Evolutionary conservation across 78 protist genomes (phyloP).

Genomic region (Dictyostelium firmibasis): DNA sequence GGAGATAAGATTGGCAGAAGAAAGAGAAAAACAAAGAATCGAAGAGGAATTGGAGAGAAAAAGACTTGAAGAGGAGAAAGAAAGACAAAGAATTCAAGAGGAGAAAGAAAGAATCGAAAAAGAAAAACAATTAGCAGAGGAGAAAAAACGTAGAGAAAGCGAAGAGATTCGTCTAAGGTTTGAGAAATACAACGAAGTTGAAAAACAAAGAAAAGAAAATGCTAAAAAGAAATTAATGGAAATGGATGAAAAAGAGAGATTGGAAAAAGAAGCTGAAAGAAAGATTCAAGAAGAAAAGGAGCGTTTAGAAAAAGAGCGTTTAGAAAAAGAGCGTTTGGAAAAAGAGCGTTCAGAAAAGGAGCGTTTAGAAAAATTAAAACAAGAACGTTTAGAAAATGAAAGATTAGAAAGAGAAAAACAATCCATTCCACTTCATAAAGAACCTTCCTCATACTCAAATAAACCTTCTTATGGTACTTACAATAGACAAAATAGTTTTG

Average conservation of each 20-base stretch:
- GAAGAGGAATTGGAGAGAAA: conserved; percentile 25
- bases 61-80: not conserved
- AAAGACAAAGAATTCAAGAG: not conserved
- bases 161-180: not conserved
- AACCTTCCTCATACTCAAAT: not conserved
- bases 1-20: conserved; percentile 10
- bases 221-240: conserved; percentile 10
- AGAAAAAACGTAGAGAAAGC: not conserved
- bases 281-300: conserved; percentile 3
- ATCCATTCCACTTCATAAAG: not conserved
- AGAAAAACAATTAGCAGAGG: conserved; percentile 2
- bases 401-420: not conserved
- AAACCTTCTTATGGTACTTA: not conserved
- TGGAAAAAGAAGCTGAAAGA: conserved; percentile 1
- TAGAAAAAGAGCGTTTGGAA: not conserved
- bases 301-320: not conserved
- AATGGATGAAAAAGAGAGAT: not conserved
- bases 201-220: not conserved
- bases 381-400: not conserved
- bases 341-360: not conserved
- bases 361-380: not conserved
- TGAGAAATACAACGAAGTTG: not conserved
- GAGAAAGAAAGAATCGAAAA: conserved; percentile 25
- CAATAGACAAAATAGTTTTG: not conserved
- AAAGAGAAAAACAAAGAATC: conserved; percentile 9